phyloP scores from a whole-genome alignment of 108 stramenopile species.

The Ochromonas danica region DNA sequence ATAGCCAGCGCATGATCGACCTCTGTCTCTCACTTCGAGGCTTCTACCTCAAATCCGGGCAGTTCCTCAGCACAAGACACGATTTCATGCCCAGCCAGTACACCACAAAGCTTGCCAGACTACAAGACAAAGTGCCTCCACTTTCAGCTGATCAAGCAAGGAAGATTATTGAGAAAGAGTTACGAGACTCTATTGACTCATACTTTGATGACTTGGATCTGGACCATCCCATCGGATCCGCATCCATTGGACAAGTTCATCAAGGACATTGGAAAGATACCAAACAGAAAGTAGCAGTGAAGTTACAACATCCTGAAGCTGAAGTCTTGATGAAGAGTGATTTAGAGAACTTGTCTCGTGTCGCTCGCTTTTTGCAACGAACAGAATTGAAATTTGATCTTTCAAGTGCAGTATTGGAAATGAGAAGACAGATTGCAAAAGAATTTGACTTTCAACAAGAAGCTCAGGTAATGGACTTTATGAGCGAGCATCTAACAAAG shows the following conservation, averaged over 20 bases:
- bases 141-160: slow-evolving; percentile 42
- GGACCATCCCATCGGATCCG: slow-evolving; percentile 45
- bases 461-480: slow-evolving; percentile 52
- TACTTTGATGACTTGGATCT: slow-evolving; percentile 47
- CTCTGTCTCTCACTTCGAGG: slow-evolving; percentile 55
- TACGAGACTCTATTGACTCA: slow-evolving; percentile 36
- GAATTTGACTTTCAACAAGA: slow-evolving; percentile 88
- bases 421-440: slow-evolving; percentile 82
- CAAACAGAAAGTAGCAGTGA: slow-evolving; percentile 54
- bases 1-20: slow-evolving; percentile 41
- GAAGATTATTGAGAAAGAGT: slow-evolving; percentile 46
- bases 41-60: slow-evolving; percentile 59
- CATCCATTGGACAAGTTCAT: slow-evolving; percentile 57
- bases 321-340: slow-evolving; percentile 52
- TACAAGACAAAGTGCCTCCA: slow-evolving; percentile 56
- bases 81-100: slow-evolving; percentile 56
- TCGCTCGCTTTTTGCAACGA: slow-evolving; percentile 47
- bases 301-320: slow-evolving; percentile 57
- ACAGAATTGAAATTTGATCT: slow-evolving; percentile 68
- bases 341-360: slow-evolving; percentile 42
- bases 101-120: slow-evolving; percentile 34
- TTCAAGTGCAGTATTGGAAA: slow-evolving; percentile 75
- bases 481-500: slow-evolving; percentile 33
- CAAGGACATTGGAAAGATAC: slow-evolving; percentile 25
- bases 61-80: slow-evolving; percentile 52